phyloP scores from a whole-genome alignment of 768 basidiomycete species.

The Pleurotus giganteus region DNA sequence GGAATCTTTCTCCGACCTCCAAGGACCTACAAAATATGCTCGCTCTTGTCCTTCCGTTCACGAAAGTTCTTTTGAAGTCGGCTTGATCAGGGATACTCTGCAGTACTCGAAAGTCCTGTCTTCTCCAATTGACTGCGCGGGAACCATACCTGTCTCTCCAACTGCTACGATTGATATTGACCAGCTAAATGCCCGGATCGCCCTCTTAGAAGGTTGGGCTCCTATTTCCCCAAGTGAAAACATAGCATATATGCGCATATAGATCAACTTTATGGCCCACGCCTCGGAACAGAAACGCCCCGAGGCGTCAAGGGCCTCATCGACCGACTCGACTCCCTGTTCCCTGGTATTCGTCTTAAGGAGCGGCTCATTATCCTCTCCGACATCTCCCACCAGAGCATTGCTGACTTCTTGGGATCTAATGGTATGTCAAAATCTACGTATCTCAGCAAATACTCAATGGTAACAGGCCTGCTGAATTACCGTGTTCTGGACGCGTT shows the following conservation, averaged over 20 bases:
- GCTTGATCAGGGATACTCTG: constrained; percentile 33
- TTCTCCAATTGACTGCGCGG: constrained; percentile 5
- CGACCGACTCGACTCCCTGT: constrained; percentile 34
- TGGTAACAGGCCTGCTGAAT: constrained; percentile 43
- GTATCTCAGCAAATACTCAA: neutral
- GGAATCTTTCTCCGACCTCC: constrained; percentile 38
- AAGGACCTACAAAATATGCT: constrained; percentile 39
- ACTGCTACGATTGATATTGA: constrained; percentile 6
- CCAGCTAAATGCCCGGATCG: constrained; percentile 19
- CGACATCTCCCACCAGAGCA: constrained; percentile 36
- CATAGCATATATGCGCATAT: constrained; percentile 10
- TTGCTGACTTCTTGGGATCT: constrained; percentile 37
- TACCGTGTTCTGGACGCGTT: constrained; percentile 41
- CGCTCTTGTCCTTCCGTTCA: constrained; percentile 41
- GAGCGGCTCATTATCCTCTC: constrained; percentile 34
- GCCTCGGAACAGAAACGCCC: constrained; percentile 40
- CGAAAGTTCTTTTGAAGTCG: constrained; percentile 45
- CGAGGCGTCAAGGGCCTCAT: constrained; percentile 33
- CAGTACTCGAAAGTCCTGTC: constrained; percentile 14
- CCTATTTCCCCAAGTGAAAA: neutral
- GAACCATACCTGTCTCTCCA: neutral
- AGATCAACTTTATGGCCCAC: constrained; percentile 43
- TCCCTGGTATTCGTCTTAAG: constrained; percentile 49
- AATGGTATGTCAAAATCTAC: constrained; percentile 26
- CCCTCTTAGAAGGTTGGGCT: constrained; percentile 31